Conservation (phyloP, 164 flowering plant genomes). For the Houttuynia cordata region DNA sequence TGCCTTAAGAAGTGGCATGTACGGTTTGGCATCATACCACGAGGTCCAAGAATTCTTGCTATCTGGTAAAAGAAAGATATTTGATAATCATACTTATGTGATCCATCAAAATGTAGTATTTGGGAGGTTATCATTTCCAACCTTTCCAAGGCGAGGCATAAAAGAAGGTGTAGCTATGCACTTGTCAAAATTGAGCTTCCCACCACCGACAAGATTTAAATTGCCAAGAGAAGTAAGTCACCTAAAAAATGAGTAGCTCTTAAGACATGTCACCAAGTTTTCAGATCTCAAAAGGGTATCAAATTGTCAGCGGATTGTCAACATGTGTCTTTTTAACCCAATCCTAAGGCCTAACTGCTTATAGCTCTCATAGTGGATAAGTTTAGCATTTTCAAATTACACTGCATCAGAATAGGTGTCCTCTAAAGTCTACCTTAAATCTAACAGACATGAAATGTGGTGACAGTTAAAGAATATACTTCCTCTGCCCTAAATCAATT, state of each 20-base stretch:
- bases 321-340: background rate
- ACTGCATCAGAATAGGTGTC: too few relatives aligned
- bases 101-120: background rate
- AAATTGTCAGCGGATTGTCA: background rate
- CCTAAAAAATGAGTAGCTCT: background rate
- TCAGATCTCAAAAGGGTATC: background rate
- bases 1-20: conserved; percentile 1
- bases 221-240: background rate
- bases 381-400: too few relatives aligned
- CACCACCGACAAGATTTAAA: conserved; percentile 36
- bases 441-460: too few relatives aligned
- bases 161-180: conserved; percentile 66
- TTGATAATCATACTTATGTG: background rate
- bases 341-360: too few relatives aligned
- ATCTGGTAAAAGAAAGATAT: conserved; percentile 33
- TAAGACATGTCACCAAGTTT: too few relatives aligned
- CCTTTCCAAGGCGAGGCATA: conserved; percentile 68
- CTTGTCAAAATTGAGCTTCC: conserved; percentile 66
- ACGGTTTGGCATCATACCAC: conserved; percentile 71
- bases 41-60: conserved; percentile 54
- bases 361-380: too few relatives aligned
- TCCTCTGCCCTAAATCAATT: too few relatives aligned
- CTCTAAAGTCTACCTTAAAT: too few relatives aligned
- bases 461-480: too few relatives aligned
- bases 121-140: conserved; percentile 7